Conservation (phyloP, 257 asterid genomes). For the Petunia secreta region DNA sequence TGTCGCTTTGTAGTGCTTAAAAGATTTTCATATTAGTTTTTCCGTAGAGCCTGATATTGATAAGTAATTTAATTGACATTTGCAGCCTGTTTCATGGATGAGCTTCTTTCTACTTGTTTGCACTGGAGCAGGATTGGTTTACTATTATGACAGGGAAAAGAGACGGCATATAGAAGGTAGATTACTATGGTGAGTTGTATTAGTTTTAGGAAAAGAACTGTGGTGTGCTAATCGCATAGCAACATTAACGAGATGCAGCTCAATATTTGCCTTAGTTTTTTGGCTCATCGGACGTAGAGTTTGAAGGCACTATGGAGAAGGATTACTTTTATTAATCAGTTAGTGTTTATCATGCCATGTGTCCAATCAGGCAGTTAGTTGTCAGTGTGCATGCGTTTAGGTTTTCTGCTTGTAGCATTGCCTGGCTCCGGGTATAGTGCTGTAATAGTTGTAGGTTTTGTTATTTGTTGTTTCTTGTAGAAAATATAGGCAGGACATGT, state of each 20-base stretch:
- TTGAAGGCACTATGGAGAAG: background rate
- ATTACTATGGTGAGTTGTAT: slow-evolving; percentile 63
- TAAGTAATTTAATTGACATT: background rate
- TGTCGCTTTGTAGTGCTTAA: too few species aligned
- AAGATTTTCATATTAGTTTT: background rate
- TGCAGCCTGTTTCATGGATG: slow-evolving; percentile 90
- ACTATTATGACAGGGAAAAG: slow-evolving; percentile 84
- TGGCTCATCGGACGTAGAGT: background rate
- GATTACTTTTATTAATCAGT: background rate
- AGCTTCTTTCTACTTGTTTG: slow-evolving; percentile 76
- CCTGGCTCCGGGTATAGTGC: background rate
- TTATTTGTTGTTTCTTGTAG: too few species aligned
- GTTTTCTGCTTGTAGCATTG: slow-evolving; percentile 11
- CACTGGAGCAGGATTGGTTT: slow-evolving; percentile 81
- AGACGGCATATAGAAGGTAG: slow-evolving; percentile 84
- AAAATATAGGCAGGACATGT: background rate
- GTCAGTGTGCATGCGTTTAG: background rate
- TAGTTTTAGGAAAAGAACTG: slow-evolving; percentile 18
- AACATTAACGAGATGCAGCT: background rate
- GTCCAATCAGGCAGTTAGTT: background rate
- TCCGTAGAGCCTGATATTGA: background rate
- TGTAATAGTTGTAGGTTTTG: background rate
- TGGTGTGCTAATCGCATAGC: background rate
- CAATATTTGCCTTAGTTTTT: background rate
- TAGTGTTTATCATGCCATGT: background rate